Percentiles rank a stretch among this genome's conserved stretches.
phyloP scores from a whole-genome alignment of 768 basidiomycete species.

The Boletellus ananas region DNA sequence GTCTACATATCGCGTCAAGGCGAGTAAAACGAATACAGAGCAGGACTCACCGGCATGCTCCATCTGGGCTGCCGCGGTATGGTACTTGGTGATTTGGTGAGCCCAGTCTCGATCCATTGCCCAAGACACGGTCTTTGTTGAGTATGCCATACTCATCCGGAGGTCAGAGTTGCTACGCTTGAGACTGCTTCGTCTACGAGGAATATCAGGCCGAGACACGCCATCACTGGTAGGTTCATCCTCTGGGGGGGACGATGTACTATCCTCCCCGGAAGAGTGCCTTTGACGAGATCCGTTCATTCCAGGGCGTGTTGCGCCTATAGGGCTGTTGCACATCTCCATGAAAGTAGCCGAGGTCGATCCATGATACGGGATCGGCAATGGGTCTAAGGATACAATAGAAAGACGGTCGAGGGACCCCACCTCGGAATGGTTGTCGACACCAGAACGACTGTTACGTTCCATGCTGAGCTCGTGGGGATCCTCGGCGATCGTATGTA shows the following conservation, averaged over 20 bases:
- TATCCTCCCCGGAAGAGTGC: constrained; percentile 16
- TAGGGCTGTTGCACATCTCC: constrained; percentile 34
- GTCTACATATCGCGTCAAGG: constrained; percentile 34
- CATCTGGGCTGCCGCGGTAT: constrained; percentile 37
- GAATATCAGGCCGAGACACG: constrained; percentile 31
- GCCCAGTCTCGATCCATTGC: constrained; percentile 64
- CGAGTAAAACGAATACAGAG: not conserved
- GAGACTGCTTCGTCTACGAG: constrained; percentile 59
- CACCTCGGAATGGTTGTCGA: constrained; percentile 20
- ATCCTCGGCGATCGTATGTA: constrained; percentile 28
- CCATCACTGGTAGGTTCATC: constrained; percentile 32
- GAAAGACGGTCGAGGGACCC: constrained; percentile 25
- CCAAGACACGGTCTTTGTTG: constrained; percentile 70
- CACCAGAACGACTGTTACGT: constrained; percentile 12
- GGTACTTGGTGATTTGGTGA: constrained; percentile 50
- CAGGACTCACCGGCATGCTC: constrained; percentile 37
- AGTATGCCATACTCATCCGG: constrained; percentile 45
- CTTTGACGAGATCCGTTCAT: constrained; percentile 13
- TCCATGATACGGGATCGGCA: constrained; percentile 46
- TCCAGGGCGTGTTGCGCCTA: constrained; percentile 17
- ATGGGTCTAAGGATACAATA: constrained; percentile 39
- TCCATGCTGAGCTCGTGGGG: constrained; percentile 19
- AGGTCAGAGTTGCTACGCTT: constrained; percentile 50
- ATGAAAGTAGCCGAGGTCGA: constrained; percentile 29
- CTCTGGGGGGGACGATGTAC: constrained; percentile 28